Evolutionary conservation across 495 filamentous ascomycete genomes (phyloP), one percentile per base, ranked within the genome.

Genomic region (Aspergillus campestris): DNA sequence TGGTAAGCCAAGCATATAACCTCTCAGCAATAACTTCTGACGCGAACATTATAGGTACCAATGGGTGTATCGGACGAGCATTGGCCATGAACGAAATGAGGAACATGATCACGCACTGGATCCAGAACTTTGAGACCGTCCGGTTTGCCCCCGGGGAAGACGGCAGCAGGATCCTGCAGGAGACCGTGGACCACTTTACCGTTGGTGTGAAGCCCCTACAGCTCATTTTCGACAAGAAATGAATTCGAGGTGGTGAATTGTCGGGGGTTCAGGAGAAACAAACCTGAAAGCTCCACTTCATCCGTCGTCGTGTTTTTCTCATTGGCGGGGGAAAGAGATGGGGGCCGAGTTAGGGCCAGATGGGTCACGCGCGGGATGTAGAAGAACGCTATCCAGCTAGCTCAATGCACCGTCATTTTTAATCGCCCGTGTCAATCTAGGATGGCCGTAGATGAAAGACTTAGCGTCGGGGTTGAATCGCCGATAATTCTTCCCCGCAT

Each of bases 111-210:
- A 55, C 55, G 0, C 44, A 45, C 10, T 38, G 64, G 6, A 53
- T 52, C 1, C 47, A 54, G 14, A 36, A 48, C 3, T 66, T 62
- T 34, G 56, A 61, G 12, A 39, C 11, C 18, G 46, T 69, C 33
- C 18, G 50, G 0, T 59, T 67, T 28, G 60, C 65, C 1, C 5
- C 49, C 45, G 3, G 61, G 14, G 70, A 73, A 24, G 58, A 60
- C 41, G 71, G 70, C 1, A 45, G 37, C 8, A 50, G 18, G 10
- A 34, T 73, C 14, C 38, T 67, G 31, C 34, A 50, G 7, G 58
- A 69, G 14, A 52, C 56, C 36, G 55, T 34, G 37, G 67, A 75
- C 49, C 55, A 65, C 27, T 70, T 72, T 40, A 72, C 69, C 3
- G 44, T 51, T 8, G 42, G 40, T 9, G 51, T 53, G 7, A 56